Evolutionary conservation across 2,329 filamentous ascomycete genomes (phyloP).

Genomic region (Podosphaera fusca): DNA sequence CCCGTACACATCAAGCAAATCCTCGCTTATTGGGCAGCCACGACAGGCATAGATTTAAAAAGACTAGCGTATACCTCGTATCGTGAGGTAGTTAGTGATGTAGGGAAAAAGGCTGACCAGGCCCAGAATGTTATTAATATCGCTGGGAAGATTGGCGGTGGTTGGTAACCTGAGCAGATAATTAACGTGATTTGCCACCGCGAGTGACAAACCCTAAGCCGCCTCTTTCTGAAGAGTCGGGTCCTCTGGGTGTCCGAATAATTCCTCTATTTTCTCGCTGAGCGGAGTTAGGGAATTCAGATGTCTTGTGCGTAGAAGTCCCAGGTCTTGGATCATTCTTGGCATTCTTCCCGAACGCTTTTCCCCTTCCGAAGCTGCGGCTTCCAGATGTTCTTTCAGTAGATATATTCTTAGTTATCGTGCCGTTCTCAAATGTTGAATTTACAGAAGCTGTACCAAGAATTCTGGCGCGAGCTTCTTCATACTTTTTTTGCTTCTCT

Average conservation of each 20-base stretch:
- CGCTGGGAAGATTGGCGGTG: conserved; percentile 75
- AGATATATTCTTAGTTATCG: conserved; percentile 25
- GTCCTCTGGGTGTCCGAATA: conserved; percentile 53
- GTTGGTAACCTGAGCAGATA: conserved; percentile 42
- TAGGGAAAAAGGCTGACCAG: conserved; percentile 54
- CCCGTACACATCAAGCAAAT: conserved; percentile 40
- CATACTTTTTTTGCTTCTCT: conserved; percentile 76
- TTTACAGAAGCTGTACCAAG: conserved; percentile 43
- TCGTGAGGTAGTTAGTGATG: conserved; percentile 80
- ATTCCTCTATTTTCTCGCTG: conserved; percentile 41
- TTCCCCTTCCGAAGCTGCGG: conserved; percentile 24
- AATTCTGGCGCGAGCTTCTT: conserved; percentile 69
- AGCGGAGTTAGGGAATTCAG: conserved; percentile 8
- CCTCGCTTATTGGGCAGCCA: conserved; percentile 51
- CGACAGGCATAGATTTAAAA: conserved; percentile 46
- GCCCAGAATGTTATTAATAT: conserved; percentile 70
- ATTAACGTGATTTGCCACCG: conserved; percentile 29
- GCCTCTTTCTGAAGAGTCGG: conserved; percentile 51
- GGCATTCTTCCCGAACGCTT: conserved; percentile 15
- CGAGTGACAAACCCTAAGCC: conserved; percentile 55
- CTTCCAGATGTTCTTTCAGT: conserved; percentile 26
- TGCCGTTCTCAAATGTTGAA: conserved; percentile 37
- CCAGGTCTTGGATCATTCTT: not conserved
- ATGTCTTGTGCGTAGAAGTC: not conserved
- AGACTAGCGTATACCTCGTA: conserved; percentile 69